Evolutionary conservation across 2,329 filamentous ascomycete genomes (phyloP).

Genomic region (Aspergillus sergii): DNA sequence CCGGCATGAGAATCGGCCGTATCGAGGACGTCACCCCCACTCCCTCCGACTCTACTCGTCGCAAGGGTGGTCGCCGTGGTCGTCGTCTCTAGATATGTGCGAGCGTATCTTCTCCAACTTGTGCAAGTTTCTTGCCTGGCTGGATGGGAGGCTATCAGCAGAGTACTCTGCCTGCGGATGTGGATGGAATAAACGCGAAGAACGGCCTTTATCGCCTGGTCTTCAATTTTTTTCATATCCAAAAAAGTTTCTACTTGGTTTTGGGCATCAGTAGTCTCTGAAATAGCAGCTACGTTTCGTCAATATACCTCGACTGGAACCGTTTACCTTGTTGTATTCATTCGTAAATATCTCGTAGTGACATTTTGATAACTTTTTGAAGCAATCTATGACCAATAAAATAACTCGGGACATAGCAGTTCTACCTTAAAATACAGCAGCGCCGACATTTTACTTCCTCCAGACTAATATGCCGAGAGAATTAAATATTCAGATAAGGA

Average conservation of each 20-base stretch:
- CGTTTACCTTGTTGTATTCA: slow-evolving; percentile 13
- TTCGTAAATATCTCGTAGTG: neutral
- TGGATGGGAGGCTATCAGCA: slow-evolving; percentile 37
- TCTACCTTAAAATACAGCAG: neutral
- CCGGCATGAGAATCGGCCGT: slow-evolving; percentile 99
- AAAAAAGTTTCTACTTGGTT: slow-evolving; percentile 32
- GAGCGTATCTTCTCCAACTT: slow-evolving; percentile 29
- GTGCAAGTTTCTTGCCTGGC: slow-evolving; percentile 30
- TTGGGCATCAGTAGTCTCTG: slow-evolving; percentile 28
- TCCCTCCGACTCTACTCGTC: slow-evolving; percentile 97
- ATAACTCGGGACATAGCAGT: neutral
- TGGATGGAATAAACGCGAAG: slow-evolving; percentile 56
- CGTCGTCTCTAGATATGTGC: slow-evolving; percentile 85
- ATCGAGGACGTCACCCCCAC: slow-evolving; percentile 99
- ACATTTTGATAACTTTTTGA: neutral
- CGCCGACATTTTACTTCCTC: neutral
- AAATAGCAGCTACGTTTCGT: slow-evolving; percentile 25
- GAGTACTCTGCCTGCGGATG: slow-evolving; percentile 39
- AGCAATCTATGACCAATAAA: neutral
- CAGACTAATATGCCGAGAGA: neutral
- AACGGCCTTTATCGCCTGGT: slow-evolving; percentile 56
- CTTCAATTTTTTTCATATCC: slow-evolving; percentile 48
- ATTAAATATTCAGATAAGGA: neutral
- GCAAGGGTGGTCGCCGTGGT: slow-evolving; percentile 99
- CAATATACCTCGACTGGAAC: slow-evolving; percentile 23